phyloP scores from a whole-genome alignment of 179 eudicot species.

The Gypsophila paniculata region DNA sequence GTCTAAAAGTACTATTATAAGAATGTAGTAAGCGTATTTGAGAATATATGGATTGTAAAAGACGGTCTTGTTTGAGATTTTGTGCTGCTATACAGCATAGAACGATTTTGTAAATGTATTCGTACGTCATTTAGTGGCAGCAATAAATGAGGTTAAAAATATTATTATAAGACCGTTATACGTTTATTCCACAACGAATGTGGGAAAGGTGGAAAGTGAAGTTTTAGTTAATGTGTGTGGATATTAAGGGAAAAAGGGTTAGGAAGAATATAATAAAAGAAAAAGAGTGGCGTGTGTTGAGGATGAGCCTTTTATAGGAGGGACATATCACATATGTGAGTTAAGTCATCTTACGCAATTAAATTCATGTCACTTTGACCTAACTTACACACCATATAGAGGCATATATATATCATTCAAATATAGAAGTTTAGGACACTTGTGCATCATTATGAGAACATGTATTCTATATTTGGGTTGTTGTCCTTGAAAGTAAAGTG shows the following conservation, averaged over 20 bases:
- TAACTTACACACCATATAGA: too few relatives aligned
- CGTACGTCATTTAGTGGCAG: too few relatives aligned
- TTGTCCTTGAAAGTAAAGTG: too few relatives aligned
- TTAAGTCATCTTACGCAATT: conserved; percentile 1
- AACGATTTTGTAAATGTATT: too few relatives aligned
- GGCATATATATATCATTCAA: neutral
- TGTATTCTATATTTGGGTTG: neutral
- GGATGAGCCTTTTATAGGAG: conserved; percentile 3
- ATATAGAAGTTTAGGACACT: neutral
- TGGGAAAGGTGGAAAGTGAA: neutral
- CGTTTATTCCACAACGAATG: too few relatives aligned
- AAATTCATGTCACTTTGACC: neutral
- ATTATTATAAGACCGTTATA: too few relatives aligned
- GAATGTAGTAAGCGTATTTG: too few relatives aligned
- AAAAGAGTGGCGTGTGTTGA: conserved; percentile 24
- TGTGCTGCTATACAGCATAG: too few relatives aligned
- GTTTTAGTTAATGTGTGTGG: conserved; percentile 19
- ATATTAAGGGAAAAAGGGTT: conserved; percentile 2
- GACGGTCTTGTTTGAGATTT: too few relatives aligned
- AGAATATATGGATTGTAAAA: too few relatives aligned
- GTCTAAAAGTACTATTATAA: too few relatives aligned
- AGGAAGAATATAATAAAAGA: conserved; percentile 19
- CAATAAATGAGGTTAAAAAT: too few relatives aligned
- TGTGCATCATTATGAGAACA: conserved; percentile 4
- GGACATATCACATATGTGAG: neutral